Base-by-base conservation (phyloP, 345 rosid genomes). In the Reutealis trisperma region DNA sequence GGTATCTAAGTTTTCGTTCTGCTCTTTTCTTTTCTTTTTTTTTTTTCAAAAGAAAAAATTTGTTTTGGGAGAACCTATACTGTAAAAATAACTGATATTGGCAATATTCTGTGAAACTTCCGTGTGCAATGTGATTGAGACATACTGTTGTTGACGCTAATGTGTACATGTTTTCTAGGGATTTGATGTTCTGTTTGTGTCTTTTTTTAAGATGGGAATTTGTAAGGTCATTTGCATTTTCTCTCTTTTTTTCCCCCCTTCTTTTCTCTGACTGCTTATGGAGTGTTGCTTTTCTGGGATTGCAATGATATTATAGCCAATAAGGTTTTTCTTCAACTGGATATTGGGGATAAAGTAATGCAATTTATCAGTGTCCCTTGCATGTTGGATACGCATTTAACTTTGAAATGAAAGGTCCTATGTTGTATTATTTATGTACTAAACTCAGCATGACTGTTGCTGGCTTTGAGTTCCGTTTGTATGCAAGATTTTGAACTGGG, bases 381-480 rank as follows among this genome's bases (percentile, higher is more conserved):
- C 54, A 22, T 70, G 42, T 12, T n/a, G 24, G 8, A 11, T 58
- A 63, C 4, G 14, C 59, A 58, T 47, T 34, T 72, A 32, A 72
- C 12, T 37, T 30, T 41, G 25, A 59, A 41, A 59, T 59, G 21
- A 34, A 21, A 30, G 63, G 63, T 25, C n/a, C 21, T 47, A 24
- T 12, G 21, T 57, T 19, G 1, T 41, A 22, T 13, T 2, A 34
- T 37, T 21, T 27, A 71, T 5, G 9, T 55, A 37, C 52, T 10
- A 22, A 32, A 60, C 9, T 32, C n/a, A 24, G 64, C 22, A 57
- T 58, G 16, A 47, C 32, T 47, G 45, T 58, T 81, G 21, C 64
- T 70, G 44, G 51, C 58, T 63, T 72, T 74, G 44, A 34, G 34
- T 37, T 74, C 58, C 60, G 9, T 67, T 75, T 30, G 45, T 44